Base-by-base conservation (phyloP, 2,329 filamentous ascomycete genomes). In the Ceratocystis ficicola region DNA sequence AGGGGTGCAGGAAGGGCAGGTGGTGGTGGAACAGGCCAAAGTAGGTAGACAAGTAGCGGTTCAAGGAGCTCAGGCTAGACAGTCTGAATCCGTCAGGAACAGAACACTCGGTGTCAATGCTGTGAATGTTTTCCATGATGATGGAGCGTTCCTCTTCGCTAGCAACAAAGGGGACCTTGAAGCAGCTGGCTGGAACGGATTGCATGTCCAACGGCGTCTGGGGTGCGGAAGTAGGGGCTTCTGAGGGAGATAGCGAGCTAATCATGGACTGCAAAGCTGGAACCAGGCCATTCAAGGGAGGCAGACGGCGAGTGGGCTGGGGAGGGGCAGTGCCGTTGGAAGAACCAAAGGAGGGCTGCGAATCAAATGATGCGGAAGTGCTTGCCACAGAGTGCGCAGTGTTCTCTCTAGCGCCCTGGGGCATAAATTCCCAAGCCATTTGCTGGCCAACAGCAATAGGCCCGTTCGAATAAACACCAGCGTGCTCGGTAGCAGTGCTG, bases 1-100 rank as follows among this genome's bases (percentile, higher is more conserved):
- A 85, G 57, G 93, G 92, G 73, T 99, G 94, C 73, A 99, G 77
- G 78, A 99, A 97, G 1, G 94, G 94, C 73, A 97, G 77, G 73
- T 99, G 94, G 72, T 96, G 94, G 73, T 99, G 94, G 77, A 97
- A 99, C 72, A 96, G 80, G 74, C 89, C 91, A 76, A 97, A 99
- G 80, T 97, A 99, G 1, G 93, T 96, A 68, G 91, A 89, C 69
- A 99, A 79, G 75, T 96, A 96, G 69, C 91, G 85, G 77, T 99
- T 97, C 74, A 97, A 78, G 1, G 89, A 88, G 44, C 85, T 82
- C 44, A 91, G 81, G 70, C 83, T 86, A 5, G 94, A 94, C 59
- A 97, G 82, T 70, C 90, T 88, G 81, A 97, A 96, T 67, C 89
- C 91, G 66, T 95, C 90, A 17, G 91, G 86, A 66, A 96, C 86